Percentiles rank a stretch among this genome's conserved stretches.
Conservation (phyloP, 2,329 filamentous ascomycete genomes). For the Xylariaceae sp. region DNA sequence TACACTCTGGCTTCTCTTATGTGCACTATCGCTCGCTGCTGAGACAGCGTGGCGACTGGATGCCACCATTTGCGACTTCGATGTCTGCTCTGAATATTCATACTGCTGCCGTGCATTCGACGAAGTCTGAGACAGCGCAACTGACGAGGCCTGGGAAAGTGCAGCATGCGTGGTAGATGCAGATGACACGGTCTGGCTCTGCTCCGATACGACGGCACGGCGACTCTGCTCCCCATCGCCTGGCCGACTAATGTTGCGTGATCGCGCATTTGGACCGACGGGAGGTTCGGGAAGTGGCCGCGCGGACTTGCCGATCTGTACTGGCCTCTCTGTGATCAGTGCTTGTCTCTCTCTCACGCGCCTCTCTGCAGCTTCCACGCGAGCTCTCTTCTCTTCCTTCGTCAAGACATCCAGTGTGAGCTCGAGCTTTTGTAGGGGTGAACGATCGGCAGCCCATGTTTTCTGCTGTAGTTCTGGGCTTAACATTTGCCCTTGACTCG, state of each 20-base stretch:
- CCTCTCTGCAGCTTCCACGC: conserved; percentile 76
- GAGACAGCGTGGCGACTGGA: conserved; percentile 25
- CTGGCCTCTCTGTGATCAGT: conserved; percentile 50
- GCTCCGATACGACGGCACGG: conserved; percentile 22
- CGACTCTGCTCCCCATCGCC: conserved; percentile 24
- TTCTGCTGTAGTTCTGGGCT: conserved; percentile 41
- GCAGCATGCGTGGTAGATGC: conserved; percentile 25
- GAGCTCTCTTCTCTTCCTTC: conserved; percentile 89
- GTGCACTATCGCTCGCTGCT: conserved; percentile 32
- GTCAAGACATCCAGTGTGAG: conserved; percentile 85
- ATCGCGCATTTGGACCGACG: conserved; percentile 32
- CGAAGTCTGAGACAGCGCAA: background rate
- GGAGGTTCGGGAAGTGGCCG: conserved; percentile 20
- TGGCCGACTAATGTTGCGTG: conserved; percentile 29
- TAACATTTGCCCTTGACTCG: conserved; percentile 37
- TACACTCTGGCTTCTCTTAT: conserved; percentile 55
- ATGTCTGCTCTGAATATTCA: conserved; percentile 28
- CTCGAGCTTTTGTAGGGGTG: conserved; percentile 89
- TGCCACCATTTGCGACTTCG: conserved; percentile 27
- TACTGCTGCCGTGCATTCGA: conserved; percentile 27
- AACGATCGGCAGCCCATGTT: conserved; percentile 73
- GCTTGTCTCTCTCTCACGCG: conserved; percentile 59
- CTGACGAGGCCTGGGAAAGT: conserved; percentile 32
- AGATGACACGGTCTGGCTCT: conserved; percentile 26
- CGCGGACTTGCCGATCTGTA: conserved; percentile 26